Evolutionary conservation across 208 protist genomes (phyloP).

Genomic region (Trypanosomatidae sp.): DNA sequence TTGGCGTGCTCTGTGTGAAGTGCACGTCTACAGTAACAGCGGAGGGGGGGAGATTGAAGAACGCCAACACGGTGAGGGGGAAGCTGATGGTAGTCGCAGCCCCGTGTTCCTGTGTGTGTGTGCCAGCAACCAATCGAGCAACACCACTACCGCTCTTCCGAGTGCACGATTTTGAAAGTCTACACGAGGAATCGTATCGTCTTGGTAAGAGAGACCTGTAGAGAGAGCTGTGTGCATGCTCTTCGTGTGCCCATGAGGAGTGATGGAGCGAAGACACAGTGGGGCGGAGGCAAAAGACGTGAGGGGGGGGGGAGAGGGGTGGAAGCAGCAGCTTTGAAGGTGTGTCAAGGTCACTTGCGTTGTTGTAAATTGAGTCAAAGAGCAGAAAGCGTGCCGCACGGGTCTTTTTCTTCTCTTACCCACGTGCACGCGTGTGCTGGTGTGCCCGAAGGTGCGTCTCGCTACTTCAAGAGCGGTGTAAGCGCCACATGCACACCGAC

Average conservation of each 20-base stretch:
- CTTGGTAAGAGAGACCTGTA: neutral
- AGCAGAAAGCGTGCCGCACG: neutral
- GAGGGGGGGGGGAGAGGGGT: neutral
- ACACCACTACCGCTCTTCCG: neutral
- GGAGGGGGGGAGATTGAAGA: neutral
- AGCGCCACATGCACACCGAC: neutral
- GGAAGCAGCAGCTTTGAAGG: neutral
- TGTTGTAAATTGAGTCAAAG: neutral
- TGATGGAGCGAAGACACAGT: neutral
- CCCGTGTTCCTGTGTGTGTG: neutral
- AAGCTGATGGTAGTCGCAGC: neutral
- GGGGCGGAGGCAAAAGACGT: neutral
- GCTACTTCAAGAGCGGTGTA: neutral
- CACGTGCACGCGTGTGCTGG: neutral
- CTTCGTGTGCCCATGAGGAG: neutral
- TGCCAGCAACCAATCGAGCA: neutral
- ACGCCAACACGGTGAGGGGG: neutral
- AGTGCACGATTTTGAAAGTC: neutral
- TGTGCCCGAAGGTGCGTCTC: neutral
- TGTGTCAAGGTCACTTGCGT: neutral
- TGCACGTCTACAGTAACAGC: neutral
- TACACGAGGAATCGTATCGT: neutral
- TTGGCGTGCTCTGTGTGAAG: neutral
- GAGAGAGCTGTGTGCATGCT: neutral
- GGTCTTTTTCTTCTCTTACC: neutral